Base-by-base conservation (phyloP, 345 rosid species). In the Cardiospermum halicacabum region DNA sequence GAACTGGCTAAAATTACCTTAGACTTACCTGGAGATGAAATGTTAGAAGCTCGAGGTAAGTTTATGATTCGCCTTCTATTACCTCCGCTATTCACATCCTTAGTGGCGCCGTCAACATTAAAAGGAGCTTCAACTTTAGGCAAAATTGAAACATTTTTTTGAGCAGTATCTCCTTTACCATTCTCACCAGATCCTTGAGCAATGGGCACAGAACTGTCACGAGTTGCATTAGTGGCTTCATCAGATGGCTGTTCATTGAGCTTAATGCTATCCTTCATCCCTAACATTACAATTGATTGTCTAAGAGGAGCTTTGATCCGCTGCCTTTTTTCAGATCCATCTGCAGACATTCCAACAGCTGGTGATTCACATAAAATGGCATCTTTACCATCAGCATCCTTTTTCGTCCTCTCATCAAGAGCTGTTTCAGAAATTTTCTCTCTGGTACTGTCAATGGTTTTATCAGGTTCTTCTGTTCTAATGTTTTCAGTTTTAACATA, bases 31-130 rank as follows among this genome's bases (percentile, higher is more conserved):
- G 85, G 82, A 67, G 84, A 78, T 62, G 85, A 74, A 25, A 31
- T 27, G 53, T 74, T 78, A 66, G 81, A 75, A 60, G 84, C 72
- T 39, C 73, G 75, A 69, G 90, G 19, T 66, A 85, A 71, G 79
- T 84, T 81, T 59, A 90, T 80, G 51, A 81, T 73, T 61, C 94
- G 80, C 53, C 85, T 83, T 65, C 72, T 85, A 62, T 71, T 79
- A 65, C 82, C 82, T 53, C 75, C 93, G 22, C 54, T 39, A 47
- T 67, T 73, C 22, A 66, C 72, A 73, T 78, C 89, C 68, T 50
- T 77, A 60, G 71, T 60, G 60, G 62, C 59, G 72, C 72, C 77
- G 60, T 80, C 77, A 56, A 67, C 74, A 75, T 53, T 77, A 54
- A 72, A 37, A 51, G 74, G 75, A 16, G 73, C 54, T 50, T 78